Evolutionary conservation across 352 stramenopile species (phyloP).

Genomic region (Hyaloperonospora arabidopsidis): DNA sequence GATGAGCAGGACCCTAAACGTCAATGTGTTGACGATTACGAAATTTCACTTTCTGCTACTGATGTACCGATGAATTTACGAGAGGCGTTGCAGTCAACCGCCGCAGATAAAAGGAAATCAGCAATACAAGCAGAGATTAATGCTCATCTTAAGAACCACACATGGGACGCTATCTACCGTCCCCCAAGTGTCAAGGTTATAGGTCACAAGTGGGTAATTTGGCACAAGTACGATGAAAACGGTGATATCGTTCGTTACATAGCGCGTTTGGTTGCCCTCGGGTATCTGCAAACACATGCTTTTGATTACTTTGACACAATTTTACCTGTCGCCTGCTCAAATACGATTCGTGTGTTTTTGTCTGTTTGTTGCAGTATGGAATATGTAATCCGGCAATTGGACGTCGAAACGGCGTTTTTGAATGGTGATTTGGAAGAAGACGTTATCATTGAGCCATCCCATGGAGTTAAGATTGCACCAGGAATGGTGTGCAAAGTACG

Average conservation of each 20-base stretch:
- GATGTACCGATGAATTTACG: not conserved
- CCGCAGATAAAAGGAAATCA: constrained; percentile 16
- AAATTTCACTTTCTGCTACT: not conserved
- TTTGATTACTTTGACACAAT: not conserved
- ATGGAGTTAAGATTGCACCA: not conserved
- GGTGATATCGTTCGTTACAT: not conserved
- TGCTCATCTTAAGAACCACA: not conserved
- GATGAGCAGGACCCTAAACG: not conserved
- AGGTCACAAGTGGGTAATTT: not conserved
- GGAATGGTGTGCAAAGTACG: not conserved
- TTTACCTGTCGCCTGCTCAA: not conserved
- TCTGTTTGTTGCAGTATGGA: not conserved
- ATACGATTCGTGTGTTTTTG: not conserved
- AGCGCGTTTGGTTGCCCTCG: constrained; percentile 5
- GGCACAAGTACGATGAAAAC: not conserved
- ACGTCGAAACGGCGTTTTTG: not conserved
- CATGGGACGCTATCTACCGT: not conserved
- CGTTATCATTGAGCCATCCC: not conserved
- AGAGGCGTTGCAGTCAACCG: not conserved
- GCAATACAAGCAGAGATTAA: constrained; percentile 11
- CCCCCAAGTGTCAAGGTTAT: not conserved
- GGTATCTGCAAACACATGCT: constrained; percentile 5
- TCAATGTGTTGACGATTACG: not conserved
- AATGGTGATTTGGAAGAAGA: not conserved
- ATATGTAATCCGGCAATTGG: not conserved